Base-by-base conservation (phyloP, 2,329 filamentous ascomycete species). In the Fusarium sp. region DNA sequence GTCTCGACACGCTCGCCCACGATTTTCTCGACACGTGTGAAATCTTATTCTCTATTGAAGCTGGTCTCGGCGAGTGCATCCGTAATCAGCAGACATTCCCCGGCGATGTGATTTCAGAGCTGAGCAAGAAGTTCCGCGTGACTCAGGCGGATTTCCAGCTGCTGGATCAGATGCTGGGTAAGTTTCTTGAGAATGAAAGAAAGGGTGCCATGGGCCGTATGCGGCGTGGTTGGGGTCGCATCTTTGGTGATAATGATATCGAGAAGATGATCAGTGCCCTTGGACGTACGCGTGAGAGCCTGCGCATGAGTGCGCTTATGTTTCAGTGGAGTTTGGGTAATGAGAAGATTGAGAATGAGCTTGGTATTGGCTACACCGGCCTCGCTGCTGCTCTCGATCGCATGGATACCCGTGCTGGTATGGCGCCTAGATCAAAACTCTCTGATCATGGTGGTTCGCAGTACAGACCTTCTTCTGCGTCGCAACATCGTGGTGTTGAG, bases 11-110 rank as follows among this genome's bases (percentile, higher is more conserved):
- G 31, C 84, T 93, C 25, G 90, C 91, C 14, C 86, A 87, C 68
- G 89, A 91, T 71, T 92, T 93, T 76, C 85, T 93, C 64, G 90
- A 92, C 62, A 88, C 89, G 9, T 91, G 88, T 78, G 87, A 90
- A 59, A 87, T 90, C 45, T 83, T 93, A 45, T 92, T 90, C 84
- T 87, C 89, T n/a, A 90, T 93, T 68, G 90, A 92, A 79, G 87
- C 89, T 27, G 91, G 91, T 9, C 84, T 93, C 58, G 80, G 82
- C n/a, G 87, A 90, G 73, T 86, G 84, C 47, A 80, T 83, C 35
- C 83, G 84, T 44, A 84, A 83, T 25, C 81, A 83, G 20, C 87
- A 88, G 71, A 81, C 84, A 20, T 85, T 92, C 22, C 89, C 91
- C 1, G 75, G 81, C 8, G 90, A 92, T 61, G 87, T 92, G 79